Base-by-base conservation (phyloP, 495 filamentous ascomycete genomes). In the Penicillium canescens region DNA sequence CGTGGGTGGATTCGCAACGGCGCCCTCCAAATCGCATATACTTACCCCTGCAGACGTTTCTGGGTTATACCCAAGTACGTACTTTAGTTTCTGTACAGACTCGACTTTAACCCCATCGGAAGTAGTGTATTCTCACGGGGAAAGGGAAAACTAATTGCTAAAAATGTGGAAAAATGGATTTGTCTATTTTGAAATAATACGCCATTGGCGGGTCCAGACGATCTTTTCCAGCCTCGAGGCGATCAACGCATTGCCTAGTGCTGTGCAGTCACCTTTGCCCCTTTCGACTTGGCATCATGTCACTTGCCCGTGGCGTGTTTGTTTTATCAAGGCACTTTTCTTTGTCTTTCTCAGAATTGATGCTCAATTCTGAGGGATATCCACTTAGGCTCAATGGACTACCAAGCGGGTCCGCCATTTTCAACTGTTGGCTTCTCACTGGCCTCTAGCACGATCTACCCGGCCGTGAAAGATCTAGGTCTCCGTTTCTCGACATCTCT, bases 191-290 rank as follows among this genome's bases (percentile, higher is more conserved):
- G 28, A 7, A 31, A 8, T 5, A 31, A 31, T 57, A 45, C 46
- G 58, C 58, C 43, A 55, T 61, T 53, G 47, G 60, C 56, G 62
- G 56, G 54, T 45, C 52, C 18, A 38, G 54, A 48, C 50, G 56
- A 60, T 63, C 60, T 3, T 51, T 58, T 56, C 56, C 47, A 9
- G 21, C 26, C 49, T 13, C 20, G 50, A 50, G 52, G 46, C 12
- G 13, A 62, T 60, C 56, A 63, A 33, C 38, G 45, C 54, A 60
- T 59, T 33, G 28, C 43, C 16, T 28, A 39, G 16, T 36, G 61
- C 57, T 64, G 43, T 26, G 55, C 53, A 48, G 31, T 23, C 12
- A 18, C 12, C 28, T 35, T 57, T 24, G 47, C 60, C 24, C 13
- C 35, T 59, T 64, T 9, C 28, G 43, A 20, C 31, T 23, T 47